Conservation (phyloP, 2,329 filamentous ascomycete species). For the Fusarium sp. region DNA sequence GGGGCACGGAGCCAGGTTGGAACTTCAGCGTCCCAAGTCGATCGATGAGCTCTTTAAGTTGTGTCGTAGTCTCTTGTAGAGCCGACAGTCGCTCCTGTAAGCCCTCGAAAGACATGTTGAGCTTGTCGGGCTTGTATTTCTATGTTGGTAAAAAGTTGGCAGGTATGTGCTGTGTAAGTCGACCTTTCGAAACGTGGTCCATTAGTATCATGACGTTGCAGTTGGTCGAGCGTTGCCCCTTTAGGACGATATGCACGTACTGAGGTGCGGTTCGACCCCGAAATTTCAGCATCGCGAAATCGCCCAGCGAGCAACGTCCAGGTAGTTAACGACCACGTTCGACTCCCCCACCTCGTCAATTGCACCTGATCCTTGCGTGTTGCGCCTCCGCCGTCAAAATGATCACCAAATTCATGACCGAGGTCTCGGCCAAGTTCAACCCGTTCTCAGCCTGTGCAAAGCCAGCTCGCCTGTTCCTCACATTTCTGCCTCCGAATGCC, state of each 20-base stretch:
- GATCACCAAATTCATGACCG: slow-evolving; percentile 90
- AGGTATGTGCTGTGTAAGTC: slow-evolving; percentile 15
- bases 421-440: slow-evolving; percentile 90
- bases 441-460: slow-evolving; percentile 87
- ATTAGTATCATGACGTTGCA: slow-evolving; percentile 47
- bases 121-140: neutral
- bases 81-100: slow-evolving; percentile 73
- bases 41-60: slow-evolving; percentile 72
- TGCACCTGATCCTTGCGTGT: slow-evolving; percentile 9
- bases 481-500: slow-evolving; percentile 84
- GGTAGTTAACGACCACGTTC: slow-evolving; percentile 27
- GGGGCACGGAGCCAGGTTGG: slow-evolving; percentile 70
- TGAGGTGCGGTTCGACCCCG: slow-evolving; percentile 24
- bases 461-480: slow-evolving; percentile 89
- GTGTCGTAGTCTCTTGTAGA: slow-evolving; percentile 72
- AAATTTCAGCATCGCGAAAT: slow-evolving; percentile 46
- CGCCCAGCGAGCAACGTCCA: slow-evolving; percentile 4
- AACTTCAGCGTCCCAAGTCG: slow-evolving; percentile 72
- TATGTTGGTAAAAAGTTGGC: slow-evolving; percentile 1
- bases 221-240: slow-evolving; percentile 31
- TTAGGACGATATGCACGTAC: slow-evolving; percentile 47
- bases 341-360: slow-evolving; percentile 7
- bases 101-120: slow-evolving; percentile 69
- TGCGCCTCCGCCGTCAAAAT: slow-evolving; percentile 63
- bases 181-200: slow-evolving; percentile 47